These are phyloP conservation scores for Candida golubevii DNA, from an alignment of 805 yeast genomes.

Conservation along the genomic window DNA sequence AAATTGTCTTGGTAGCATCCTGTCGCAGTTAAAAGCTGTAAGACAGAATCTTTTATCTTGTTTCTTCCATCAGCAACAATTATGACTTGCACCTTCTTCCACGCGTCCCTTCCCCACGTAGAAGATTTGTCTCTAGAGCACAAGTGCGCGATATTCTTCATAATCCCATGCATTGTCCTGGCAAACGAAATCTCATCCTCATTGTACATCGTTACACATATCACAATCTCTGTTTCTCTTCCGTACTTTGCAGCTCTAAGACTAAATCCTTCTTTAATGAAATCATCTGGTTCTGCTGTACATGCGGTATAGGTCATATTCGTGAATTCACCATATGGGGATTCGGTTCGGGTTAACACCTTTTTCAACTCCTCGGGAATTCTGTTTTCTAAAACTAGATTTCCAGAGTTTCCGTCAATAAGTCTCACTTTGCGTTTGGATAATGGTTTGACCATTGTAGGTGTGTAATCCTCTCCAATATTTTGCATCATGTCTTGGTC, in stretches of 20 bases:
- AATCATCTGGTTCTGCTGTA: conserved; percentile 88
- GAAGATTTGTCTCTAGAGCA: conserved; percentile 76
- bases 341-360: conserved; percentile 78
- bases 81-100: conserved; percentile 94
- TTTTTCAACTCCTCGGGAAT: conserved; percentile 84
- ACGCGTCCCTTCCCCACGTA: conserved; percentile 93
- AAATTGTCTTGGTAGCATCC: conserved; percentile 98
- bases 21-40: conserved; percentile 86
- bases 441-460: conserved; percentile 63
- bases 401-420: conserved; percentile 59
- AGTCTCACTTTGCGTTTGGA: conserved; percentile 71
- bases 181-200: conserved; percentile 89
- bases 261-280: conserved; percentile 73
- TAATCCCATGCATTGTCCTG: conserved; percentile 90
- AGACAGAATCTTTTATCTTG: conserved; percentile 76
- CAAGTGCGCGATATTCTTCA: conserved; percentile 86
- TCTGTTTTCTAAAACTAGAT: conserved; percentile 88
- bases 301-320: conserved; percentile 98
- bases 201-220: conserved; percentile 96
- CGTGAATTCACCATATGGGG: conserved; percentile 79
- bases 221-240: conserved; percentile 86
- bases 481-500: conserved; percentile 46
- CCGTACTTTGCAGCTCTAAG: conserved; percentile 80
- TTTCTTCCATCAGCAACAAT: conserved; percentile 94
- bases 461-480: conserved; percentile 38